A percentile compares a stretch with the other conserved stretches of the same genome.
phyloP scores from a whole-genome alignment of 2,329 filamentous ascomycete genomes.

The Colletotrichum navitas region DNA sequence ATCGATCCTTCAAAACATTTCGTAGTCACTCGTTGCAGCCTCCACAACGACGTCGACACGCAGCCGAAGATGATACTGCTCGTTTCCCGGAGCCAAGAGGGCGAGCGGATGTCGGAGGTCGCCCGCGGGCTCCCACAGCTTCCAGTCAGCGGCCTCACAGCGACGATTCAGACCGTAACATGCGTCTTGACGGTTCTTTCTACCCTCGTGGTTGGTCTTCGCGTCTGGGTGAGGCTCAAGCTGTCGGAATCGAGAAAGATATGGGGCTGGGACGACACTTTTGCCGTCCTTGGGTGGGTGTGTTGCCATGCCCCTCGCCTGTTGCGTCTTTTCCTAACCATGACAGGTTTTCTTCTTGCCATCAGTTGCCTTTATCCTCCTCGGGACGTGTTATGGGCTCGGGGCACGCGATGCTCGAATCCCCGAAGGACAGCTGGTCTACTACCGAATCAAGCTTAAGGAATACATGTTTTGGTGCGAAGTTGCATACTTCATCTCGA shows the following conservation, averaged over 20 bases:
- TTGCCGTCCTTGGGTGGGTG: conserved; percentile 38
- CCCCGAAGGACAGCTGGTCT: conserved; percentile 30
- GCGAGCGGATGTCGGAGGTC: background rate
- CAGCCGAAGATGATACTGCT: background rate
- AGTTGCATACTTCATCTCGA: background rate
- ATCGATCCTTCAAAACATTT: no score
- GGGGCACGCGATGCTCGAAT: conserved; percentile 39
- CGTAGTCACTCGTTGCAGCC: background rate
- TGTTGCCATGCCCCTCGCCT: background rate
- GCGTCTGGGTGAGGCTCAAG: conserved; percentile 35
- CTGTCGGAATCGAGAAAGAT: background rate
- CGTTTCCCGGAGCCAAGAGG: background rate
- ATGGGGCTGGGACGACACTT: conserved; percentile 40
- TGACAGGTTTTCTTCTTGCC: background rate
- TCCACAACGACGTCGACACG: no score
- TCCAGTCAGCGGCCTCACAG: background rate
- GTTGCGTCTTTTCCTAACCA: background rate
- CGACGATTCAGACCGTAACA: background rate
- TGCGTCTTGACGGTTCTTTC: background rate
- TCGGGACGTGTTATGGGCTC: conserved; percentile 34
- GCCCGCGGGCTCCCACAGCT: background rate
- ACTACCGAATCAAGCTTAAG: conserved; percentile 32
- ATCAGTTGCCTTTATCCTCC: conserved; percentile 9
- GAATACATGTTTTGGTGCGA: conserved; percentile 39
- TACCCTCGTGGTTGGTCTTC: conserved; percentile 7